Percentiles rank a stretch among this genome's conserved stretches.
Evolutionary conservation across 2,329 filamentous ascomycete species (phyloP).

Genomic region (Waltergamsia citrina): DNA sequence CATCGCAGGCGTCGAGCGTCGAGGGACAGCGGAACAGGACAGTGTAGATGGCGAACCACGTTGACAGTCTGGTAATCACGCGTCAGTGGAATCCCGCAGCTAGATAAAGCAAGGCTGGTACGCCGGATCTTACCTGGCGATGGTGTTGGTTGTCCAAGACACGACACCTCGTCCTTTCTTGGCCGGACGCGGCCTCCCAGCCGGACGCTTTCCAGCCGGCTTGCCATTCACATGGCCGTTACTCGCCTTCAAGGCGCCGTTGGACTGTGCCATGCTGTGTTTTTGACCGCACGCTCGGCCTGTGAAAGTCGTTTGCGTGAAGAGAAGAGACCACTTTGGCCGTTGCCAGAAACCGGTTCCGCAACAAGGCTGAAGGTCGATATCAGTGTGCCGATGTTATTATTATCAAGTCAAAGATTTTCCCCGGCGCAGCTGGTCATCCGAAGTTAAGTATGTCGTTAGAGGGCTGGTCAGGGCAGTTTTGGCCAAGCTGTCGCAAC

Average conservation of each 20-base stretch:
- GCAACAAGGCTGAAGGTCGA: too few species aligned
- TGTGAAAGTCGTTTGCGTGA: too few species aligned
- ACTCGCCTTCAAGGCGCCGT: constrained; percentile 19
- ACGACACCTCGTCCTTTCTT: constrained; percentile 18
- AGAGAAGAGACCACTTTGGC: background rate
- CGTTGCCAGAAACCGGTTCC: background rate
- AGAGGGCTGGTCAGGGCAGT: too few species aligned
- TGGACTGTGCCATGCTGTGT: too few species aligned
- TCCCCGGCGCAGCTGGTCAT: too few species aligned
- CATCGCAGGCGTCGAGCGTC: constrained; percentile 55
- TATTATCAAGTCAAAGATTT: too few species aligned
- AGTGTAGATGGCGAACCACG: constrained; percentile 81
- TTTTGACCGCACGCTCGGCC: too few species aligned
- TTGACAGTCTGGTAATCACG: constrained; percentile 51
- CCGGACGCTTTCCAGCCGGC: constrained; percentile 15
- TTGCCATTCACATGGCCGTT: constrained; percentile 28
- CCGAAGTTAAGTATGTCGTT: too few species aligned
- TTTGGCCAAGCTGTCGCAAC: too few species aligned
- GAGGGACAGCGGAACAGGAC: constrained; percentile 76
- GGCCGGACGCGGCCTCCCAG: constrained; percentile 10
- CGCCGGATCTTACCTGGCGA: constrained; percentile 38
- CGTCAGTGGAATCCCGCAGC: background rate
- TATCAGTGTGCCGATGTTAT: too few species aligned
- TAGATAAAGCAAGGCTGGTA: background rate
- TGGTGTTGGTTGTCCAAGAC: constrained; percentile 32